Conservation (phyloP, 2,329 filamentous ascomycete species). For the Akanthomyces muscarius region DNA sequence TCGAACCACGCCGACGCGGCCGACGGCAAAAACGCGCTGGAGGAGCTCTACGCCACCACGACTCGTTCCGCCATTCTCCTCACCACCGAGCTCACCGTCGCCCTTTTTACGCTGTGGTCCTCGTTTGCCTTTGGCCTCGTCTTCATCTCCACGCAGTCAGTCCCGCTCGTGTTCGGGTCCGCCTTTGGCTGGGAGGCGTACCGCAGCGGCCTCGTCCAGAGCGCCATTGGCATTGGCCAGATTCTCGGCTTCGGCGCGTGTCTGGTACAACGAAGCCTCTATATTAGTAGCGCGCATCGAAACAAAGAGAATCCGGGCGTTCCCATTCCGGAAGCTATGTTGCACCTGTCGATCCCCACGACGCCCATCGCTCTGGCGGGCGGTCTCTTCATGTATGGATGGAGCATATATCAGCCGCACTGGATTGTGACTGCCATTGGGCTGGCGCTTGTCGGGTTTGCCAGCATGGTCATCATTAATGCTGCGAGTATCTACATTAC, state of each 20-base stretch:
- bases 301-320: slow-evolving; percentile 12
- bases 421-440: slow-evolving; percentile 17
- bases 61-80: slow-evolving; percentile 17
- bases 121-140: slow-evolving; percentile 19
- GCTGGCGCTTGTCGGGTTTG: slow-evolving; percentile 17
- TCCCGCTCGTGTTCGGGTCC: slow-evolving; percentile 17
- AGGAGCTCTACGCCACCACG: slow-evolving; percentile 3
- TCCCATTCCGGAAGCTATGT: slow-evolving; percentile 17
- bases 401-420: slow-evolving; percentile 18
- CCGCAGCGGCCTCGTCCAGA: slow-evolving; percentile 16
- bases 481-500: slow-evolving; percentile 18
- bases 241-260: slow-evolving; percentile 15
- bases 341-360: slow-evolving; percentile 17
- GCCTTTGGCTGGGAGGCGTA: slow-evolving; percentile 12
- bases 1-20: not conserved
- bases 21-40: not conserved
- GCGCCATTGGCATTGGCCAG: slow-evolving; percentile 18
- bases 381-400: slow-evolving; percentile 19
- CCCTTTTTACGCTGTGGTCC: slow-evolving; percentile 18
- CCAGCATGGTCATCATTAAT: slow-evolving; percentile 18
- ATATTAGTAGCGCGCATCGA: not conserved
- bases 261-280: slow-evolving; percentile 11
- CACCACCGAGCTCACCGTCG: slow-evolving; percentile 19
- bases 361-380: slow-evolving; percentile 16
- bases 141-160: slow-evolving; percentile 19